Evolutionary conservation across 257 asterid genomes (phyloP).

Genomic region (Nicotiana tabacum): DNA sequence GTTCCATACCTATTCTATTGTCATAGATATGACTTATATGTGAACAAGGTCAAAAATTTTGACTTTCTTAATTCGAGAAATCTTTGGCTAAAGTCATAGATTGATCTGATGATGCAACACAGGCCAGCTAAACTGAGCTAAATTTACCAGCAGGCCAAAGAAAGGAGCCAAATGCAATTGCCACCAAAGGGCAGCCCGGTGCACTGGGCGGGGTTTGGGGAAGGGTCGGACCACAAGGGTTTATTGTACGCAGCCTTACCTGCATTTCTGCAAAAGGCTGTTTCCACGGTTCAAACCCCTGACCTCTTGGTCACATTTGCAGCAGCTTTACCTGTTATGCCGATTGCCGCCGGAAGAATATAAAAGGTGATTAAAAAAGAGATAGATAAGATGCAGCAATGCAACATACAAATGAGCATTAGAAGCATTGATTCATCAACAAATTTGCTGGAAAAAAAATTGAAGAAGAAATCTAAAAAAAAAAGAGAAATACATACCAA

Average conservation of each 20-base stretch:
- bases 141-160: not conserved
- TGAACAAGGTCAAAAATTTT: not conserved
- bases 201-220: no score
- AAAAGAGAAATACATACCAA: constrained; percentile 44
- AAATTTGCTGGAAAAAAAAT: not conserved
- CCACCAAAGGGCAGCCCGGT: not conserved
- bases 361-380: no score
- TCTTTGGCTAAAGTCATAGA: not conserved
- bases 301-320: no score
- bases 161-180: not conserved
- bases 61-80: not conserved
- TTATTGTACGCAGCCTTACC: no score
- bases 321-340: no score
- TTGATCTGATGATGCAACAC: not conserved
- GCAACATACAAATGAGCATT: not conserved
- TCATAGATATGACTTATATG: not conserved
- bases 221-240: no score
- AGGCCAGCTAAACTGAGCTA: not conserved
- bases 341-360: no score
- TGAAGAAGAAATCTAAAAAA: not conserved
- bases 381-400: not conserved
- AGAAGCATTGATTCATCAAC: not conserved
- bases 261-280: no score
- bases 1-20: not conserved
- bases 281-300: no score